These are phyloP conservation scores for Mortierella sp. DNA, from an alignment of 371 early-diverging fungal genomes.

Conservation along the genomic window DNA sequence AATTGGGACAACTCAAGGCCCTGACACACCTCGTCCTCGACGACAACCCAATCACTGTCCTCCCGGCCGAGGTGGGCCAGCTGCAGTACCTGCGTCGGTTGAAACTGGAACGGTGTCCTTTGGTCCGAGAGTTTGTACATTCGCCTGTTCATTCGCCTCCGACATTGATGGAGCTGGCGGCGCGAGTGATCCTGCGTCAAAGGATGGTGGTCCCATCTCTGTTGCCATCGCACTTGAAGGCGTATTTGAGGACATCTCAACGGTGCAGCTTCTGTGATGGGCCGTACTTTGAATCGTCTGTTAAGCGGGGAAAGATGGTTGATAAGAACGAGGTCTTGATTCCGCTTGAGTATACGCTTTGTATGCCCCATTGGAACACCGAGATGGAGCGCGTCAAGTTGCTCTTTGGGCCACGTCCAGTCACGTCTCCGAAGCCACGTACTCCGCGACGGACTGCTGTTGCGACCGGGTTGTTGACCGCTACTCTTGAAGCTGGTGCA, in stretches of 20 bases:
- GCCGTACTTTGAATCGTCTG: conserved; percentile 83
- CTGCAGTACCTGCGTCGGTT: conserved; percentile 76
- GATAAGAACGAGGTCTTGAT: conserved; percentile 70
- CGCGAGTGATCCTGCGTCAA: conserved; percentile 78
- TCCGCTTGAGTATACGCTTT: conserved; percentile 82
- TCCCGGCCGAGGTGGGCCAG: conserved; percentile 83
- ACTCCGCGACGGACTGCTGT: background rate
- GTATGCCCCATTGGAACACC: conserved; percentile 82
- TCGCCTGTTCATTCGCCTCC: conserved; percentile 62
- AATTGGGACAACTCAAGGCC: conserved; percentile 66
- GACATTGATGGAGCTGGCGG: conserved; percentile 82
- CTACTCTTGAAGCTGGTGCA: background rate
- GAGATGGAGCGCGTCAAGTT: conserved; percentile 75
- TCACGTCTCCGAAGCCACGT: conserved; percentile 50
- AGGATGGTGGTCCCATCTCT: conserved; percentile 67
- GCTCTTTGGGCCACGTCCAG: conserved; percentile 67
- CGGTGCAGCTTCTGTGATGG: conserved; percentile 90
- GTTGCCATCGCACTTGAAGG: conserved; percentile 68
- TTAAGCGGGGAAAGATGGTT: conserved; percentile 72
- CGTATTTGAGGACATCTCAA: conserved; percentile 75
- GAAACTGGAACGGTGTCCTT: conserved; percentile 69
- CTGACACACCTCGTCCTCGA: conserved; percentile 77
- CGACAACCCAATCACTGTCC: conserved; percentile 70
- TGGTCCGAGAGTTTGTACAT: conserved; percentile 57
- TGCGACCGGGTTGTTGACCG: background rate